These are phyloP conservation scores for Mariannaea elegans DNA, from an alignment of 2,329 filamentous ascomycete species.

Conservation along the genomic window DNA sequence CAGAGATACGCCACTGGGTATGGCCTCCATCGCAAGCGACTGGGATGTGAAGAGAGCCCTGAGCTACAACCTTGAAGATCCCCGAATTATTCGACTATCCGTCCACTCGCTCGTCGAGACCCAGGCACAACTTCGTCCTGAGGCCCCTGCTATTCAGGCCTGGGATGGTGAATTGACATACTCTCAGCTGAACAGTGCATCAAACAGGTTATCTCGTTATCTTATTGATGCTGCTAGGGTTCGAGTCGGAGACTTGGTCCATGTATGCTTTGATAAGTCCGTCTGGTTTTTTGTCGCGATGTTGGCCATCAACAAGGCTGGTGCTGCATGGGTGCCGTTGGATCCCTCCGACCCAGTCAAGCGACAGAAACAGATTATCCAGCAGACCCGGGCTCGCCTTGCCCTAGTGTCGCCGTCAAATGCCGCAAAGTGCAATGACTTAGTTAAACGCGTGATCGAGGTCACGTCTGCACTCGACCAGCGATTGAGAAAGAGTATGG, in stretches of 20 bases:
- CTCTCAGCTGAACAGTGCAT: constrained; percentile 14
- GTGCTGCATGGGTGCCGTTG: constrained; percentile 42
- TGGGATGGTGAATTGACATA: no score
- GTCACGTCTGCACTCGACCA: neutral
- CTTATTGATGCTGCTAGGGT: constrained; percentile 18
- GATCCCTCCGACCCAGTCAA: constrained; percentile 49
- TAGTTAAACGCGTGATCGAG: neutral
- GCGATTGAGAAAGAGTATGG: neutral
- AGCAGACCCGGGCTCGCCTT: constrained; percentile 21
- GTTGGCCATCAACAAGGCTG: constrained; percentile 46
- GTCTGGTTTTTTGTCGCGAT: constrained; percentile 37
- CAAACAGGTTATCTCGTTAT: neutral
- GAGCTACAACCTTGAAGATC: neutral
- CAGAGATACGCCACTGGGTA: neutral
- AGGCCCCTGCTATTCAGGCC: constrained; percentile 14
- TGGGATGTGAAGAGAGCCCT: neutral
- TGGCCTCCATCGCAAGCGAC: neutral
- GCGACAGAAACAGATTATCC: constrained; percentile 1
- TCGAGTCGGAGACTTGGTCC: constrained; percentile 5
- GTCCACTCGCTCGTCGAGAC: constrained; percentile 33
- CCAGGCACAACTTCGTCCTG: constrained; percentile 16
- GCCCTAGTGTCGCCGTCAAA: neutral
- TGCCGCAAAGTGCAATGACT: no score
- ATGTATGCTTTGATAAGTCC: constrained; percentile 24
- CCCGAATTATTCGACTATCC: neutral